Evolutionary conservation across 2,329 filamentous ascomycete species (phyloP).

Genomic region (Fusarium sp.): DNA sequence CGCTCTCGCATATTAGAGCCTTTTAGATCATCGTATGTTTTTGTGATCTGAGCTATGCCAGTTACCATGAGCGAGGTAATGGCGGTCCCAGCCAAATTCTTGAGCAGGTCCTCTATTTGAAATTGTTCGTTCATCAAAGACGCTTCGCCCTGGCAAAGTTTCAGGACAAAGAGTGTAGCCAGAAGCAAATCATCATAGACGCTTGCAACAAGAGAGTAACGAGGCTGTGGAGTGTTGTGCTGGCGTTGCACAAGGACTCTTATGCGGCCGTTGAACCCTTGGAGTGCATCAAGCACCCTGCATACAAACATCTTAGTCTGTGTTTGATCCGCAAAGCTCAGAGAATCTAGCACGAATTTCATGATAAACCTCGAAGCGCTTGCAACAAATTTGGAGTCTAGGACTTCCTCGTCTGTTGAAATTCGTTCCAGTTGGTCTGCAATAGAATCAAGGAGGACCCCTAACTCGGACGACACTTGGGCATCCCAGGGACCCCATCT

Average conservation of each 20-base stretch:
- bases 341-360: slow-evolving; percentile 59
- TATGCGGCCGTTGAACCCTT: slow-evolving; percentile 55
- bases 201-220: slow-evolving; percentile 33
- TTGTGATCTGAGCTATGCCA: slow-evolving; percentile 59
- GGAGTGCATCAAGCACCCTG: slow-evolving; percentile 59
- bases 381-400: slow-evolving; percentile 36
- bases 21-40: slow-evolving; percentile 63
- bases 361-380: slow-evolving; percentile 61
- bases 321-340: slow-evolving; percentile 55
- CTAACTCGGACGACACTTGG: slow-evolving; percentile 70
- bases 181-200: slow-evolving; percentile 51
- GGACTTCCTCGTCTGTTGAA: not conserved
- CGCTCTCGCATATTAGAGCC: slow-evolving; percentile 59
- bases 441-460: slow-evolving; percentile 71
- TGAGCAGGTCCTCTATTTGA: slow-evolving; percentile 63
- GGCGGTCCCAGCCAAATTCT: slow-evolving; percentile 55
- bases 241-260: slow-evolving; percentile 25
- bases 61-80: slow-evolving; percentile 56
- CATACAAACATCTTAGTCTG: slow-evolving; percentile 57
- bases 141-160: slow-evolving; percentile 57
- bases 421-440: slow-evolving; percentile 57
- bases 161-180: slow-evolving; percentile 54
- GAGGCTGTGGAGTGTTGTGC: not conserved
- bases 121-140: slow-evolving; percentile 54
- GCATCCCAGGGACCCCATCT: slow-evolving; percentile 70